phyloP scores from a whole-genome alignment of 1,284 basidiomycete genomes.

The Mycosarcoma mackinlayi region DNA sequence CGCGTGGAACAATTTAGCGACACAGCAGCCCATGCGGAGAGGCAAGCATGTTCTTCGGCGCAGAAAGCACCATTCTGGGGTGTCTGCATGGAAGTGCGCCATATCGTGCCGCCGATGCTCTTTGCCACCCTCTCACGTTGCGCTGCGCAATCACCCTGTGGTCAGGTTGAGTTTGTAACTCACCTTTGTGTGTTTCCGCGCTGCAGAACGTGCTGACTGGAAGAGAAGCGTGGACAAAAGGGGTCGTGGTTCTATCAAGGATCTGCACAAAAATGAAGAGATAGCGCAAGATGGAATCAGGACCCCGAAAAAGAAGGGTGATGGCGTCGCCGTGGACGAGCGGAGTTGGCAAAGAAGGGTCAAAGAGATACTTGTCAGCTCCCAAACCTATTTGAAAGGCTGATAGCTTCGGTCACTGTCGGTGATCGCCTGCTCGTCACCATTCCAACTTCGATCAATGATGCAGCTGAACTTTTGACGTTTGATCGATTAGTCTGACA shows the following conservation, averaged over 20 bases:
- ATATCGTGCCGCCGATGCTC: background rate
- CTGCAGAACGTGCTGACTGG: no score
- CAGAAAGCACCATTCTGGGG: slow-evolving; percentile 4
- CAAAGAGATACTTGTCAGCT: background rate
- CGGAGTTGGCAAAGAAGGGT: slow-evolving; percentile 1
- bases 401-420: background rate
- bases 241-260: background rate
- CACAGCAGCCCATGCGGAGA: no score
- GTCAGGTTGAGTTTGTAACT: no score
- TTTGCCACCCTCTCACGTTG: background rate
- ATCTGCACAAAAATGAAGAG: background rate
- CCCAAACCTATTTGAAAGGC: background rate
- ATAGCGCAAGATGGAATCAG: background rate
- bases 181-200: background rate
- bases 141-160: no score
- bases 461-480: background rate
- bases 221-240: no score
- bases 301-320: slow-evolving; percentile 19
- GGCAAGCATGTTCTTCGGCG: background rate
- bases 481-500: background rate
- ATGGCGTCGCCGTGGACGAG: slow-evolving; percentile 1
- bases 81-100: no score
- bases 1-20: no score
- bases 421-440: slow-evolving; percentile 1
- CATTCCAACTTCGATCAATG: background rate